Evolutionary conservation across 345 rosid genomes (phyloP), one percentile per base, ranked within the genome.

Genomic region (Eucalyptus albens): DNA sequence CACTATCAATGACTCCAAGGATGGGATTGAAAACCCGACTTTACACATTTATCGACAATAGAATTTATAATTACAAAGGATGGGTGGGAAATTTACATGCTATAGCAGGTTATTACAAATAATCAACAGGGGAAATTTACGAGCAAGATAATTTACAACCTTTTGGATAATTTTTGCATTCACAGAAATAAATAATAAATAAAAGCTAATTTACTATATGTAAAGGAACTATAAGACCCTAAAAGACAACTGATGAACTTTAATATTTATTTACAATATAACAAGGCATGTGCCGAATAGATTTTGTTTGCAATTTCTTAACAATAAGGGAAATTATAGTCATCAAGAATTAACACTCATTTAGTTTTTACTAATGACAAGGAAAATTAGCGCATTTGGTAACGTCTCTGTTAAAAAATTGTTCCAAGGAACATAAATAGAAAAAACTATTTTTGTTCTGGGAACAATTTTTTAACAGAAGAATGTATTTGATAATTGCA

Each of bases 401-500:
- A 45, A 45, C 11, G 11, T 2, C 3, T 45, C 1, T 9, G 47
- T 45, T 45, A 9, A 45, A 45, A 45, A 45, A 45, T 45, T 45
- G 11, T 45, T 45, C 47, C 47, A 45, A 9, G 47, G 11, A 45
- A 45, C 9, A 9, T 1, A 45, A 9, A 45, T 9, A 45, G 47
- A 45, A 45, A 45, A 45, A 45, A 44, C 47, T 2, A 45, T 45
- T 45, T 45, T 2, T 45, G 47, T 45, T 45, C 3, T n/a, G 11
- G 47, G 47, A 45, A 9, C 11, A 44, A 45, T 45, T 45, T 45
- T 45, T 45, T 9, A 49, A 49, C 5, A 49, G 2, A 49, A 12
- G 1, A 49, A 49, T 0, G 2, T 4, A 1, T 49, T 49, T 49
- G 50, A 1, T 49, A 49, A 49, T 12, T 12, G 15, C 14, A 49